Evolutionary conservation across 2,329 filamentous ascomycete species (phyloP).

Genomic region (Paracoccidioides brasiliensis): DNA sequence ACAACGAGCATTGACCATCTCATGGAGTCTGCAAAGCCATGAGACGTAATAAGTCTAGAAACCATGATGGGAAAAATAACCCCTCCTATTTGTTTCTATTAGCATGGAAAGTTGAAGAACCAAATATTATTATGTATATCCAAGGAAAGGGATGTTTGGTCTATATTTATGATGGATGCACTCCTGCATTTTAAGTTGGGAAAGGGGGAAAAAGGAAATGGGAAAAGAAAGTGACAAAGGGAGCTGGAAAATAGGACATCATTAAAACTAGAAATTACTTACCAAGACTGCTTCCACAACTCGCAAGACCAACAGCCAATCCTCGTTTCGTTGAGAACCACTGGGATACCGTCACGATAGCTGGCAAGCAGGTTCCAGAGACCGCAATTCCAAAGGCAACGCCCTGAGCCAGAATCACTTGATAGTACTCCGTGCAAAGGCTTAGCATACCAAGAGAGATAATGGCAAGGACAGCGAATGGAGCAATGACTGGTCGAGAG

Average conservation of each 20-base stretch:
- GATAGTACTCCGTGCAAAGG: conserved; percentile 30
- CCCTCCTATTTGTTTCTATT: conserved; percentile 2
- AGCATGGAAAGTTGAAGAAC: neutral
- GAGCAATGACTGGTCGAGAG: neutral
- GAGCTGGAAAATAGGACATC: neutral
- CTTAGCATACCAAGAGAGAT: conserved; percentile 21
- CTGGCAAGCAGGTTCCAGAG: conserved; percentile 45
- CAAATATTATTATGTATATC: neutral
- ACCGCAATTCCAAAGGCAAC: conserved; percentile 36
- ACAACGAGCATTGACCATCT: conserved; percentile 12
- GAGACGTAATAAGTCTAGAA: conserved; percentile 1
- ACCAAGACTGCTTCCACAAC: conserved; percentile 32
- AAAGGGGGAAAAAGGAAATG: neutral
- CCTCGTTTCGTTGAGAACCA: conserved; percentile 43
- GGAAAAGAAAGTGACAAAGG: no score
- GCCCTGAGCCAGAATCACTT: conserved; percentile 33
- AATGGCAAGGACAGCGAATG: conserved; percentile 2
- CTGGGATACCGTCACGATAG: conserved; percentile 45
- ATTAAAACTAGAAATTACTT: neutral
- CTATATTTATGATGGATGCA: neutral
- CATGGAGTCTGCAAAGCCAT: conserved; percentile 8
- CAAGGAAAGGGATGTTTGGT: neutral
- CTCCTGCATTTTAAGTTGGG: neutral
- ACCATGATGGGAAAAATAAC: conserved; percentile 11
- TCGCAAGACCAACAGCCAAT: conserved; percentile 42